Base-by-base conservation (phyloP, 306 rosid genomes). In the Fragaria nilgerrensis region DNA sequence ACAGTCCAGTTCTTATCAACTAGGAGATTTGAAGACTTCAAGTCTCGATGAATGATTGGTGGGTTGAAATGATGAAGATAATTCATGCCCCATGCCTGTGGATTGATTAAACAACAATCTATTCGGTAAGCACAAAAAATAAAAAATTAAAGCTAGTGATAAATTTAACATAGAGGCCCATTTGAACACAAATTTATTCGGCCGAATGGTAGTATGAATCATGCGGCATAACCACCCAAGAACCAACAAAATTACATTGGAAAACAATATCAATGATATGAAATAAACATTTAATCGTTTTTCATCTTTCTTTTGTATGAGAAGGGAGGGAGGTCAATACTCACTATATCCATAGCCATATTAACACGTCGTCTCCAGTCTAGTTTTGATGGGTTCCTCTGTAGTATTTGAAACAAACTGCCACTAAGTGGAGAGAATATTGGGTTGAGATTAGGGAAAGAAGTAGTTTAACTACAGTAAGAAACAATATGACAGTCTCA, bases 331-430 rank as follows among this genome's bases (percentile, higher is more conserved):
- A 32, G n/a, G 10, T 44, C 65, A 76, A 79, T 63, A 92, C 99
- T 89, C 84, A 95, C 99, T 77, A 92, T 91, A 82, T 95, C 98
- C 82, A 95, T 85, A 71, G 99, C 97, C 98, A 95, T 95, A 86
- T 86, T 92, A 77, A 86, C 86, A 58, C 97, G 91, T 17, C 94
- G 89, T 80, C 99, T 89, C 97, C 97, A 89, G 67, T 95, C 98
- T 77, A 95, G 84, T 85, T 92, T 95, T 82, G 96, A 41, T 6
- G 94, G 78, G 82, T 83, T 92, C 91, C 90, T 84, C 84, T 92
- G 98, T 36, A 95, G 88, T 81, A 95, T 82, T 78, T 89, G 91
- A 84, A 90, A 95, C 87, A 95, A 88, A 87, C 97, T 95, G 75
- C 99, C 99, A 7, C 99, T 95, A 90, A 81, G 81, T 76, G 70